Evolutionary conservation across 176 grass and related monocot species (phyloP).

Genomic region (Paspalum vaginatum): DNA sequence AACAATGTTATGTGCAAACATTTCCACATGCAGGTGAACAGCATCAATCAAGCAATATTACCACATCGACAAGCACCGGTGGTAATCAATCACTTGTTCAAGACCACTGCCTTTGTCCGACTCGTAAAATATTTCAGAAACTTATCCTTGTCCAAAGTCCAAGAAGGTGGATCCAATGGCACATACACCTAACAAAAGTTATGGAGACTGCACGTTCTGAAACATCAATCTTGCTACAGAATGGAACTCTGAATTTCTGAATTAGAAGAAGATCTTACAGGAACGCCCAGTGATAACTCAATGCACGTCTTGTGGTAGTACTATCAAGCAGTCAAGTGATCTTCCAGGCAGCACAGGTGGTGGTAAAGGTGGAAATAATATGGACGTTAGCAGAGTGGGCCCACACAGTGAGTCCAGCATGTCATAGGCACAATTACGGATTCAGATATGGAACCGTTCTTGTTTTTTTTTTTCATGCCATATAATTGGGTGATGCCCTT

Average conservation of each 20-base stretch:
- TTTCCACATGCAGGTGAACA: neutral
- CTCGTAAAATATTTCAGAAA: conserved; percentile 73
- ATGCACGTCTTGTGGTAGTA: too few species aligned
- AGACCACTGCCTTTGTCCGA: conserved; percentile 80
- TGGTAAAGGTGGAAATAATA: too few species aligned
- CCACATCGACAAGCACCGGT: too few species aligned
- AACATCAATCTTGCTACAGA: neutral
- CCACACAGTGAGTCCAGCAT: too few species aligned
- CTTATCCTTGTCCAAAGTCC: conserved; percentile 65
- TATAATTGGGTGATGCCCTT: too few species aligned
- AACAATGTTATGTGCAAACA: neutral
- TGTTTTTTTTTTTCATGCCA: too few species aligned
- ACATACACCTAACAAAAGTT: conserved; percentile 69
- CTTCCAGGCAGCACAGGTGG: too few species aligned
- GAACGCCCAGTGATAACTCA: too few species aligned
- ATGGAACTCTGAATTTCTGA: neutral
- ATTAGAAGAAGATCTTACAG: neutral
- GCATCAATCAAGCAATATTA: neutral
- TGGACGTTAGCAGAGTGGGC: too few species aligned
- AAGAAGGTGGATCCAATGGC: conserved; percentile 75
- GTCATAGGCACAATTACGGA: too few species aligned
- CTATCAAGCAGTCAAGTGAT: too few species aligned
- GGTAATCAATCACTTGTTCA: conserved; percentile 65
- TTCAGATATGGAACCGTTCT: too few species aligned
- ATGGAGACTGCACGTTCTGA: neutral